A percentile compares a stretch with the other conserved stretches of the same genome.
These are phyloP conservation scores for Lepidium didymum DNA, from an alignment of 345 rosid species.

Conservation along the genomic window DNA sequence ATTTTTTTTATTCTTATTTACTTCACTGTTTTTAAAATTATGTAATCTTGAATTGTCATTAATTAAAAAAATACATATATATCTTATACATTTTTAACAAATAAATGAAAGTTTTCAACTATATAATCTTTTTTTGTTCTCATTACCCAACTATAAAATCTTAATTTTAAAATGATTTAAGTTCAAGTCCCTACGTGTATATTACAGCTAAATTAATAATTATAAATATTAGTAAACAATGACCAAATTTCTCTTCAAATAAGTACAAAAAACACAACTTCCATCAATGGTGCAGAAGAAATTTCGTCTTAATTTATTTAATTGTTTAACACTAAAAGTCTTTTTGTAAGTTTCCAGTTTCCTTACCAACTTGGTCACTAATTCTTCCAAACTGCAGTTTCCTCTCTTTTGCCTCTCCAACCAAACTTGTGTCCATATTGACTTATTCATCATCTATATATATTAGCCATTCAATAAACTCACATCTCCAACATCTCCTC, in stretches of 20 bases:
- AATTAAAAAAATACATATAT: no score
- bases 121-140: no score
- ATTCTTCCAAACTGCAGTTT: slow-evolving; percentile 11
- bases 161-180: background rate
- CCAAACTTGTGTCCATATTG: background rate
- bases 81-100: no score
- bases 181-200: background rate
- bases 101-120: no score
- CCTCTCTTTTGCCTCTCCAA: slow-evolving; percentile 28
- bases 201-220: background rate
- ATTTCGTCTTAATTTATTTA: background rate
- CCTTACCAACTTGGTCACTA: slow-evolving; percentile 5
- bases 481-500: background rate
- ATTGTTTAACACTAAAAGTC: background rate
- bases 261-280: slow-evolving; percentile 8
- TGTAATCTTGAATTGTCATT: no score
- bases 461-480: background rate
- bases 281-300: background rate
- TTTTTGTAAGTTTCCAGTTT: slow-evolving; percentile 18
- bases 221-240: background rate
- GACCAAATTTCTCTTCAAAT: background rate
- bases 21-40: no score
- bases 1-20: no score
- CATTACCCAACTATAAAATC: no score
- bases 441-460: slow-evolving; percentile 22